Evolutionary conservation across 2,329 filamentous ascomycete species (phyloP).

Genomic region (Trichophyton simii): DNA sequence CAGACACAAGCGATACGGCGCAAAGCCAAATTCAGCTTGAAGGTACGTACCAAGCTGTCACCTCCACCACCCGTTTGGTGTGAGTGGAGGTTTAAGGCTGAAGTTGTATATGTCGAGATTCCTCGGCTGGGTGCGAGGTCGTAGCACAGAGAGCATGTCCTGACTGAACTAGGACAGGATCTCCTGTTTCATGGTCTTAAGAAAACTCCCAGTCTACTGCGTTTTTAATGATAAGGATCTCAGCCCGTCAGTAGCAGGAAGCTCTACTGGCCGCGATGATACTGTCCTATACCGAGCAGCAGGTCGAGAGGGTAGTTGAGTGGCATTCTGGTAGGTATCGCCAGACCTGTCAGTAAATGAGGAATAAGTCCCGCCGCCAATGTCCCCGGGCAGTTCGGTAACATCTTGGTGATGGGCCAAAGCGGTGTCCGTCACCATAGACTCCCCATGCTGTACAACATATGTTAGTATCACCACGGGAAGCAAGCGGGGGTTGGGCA

Average conservation of each 20-base stretch:
- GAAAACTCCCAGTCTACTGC: neutral
- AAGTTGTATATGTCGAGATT: too few relatives aligned
- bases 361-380: neutral
- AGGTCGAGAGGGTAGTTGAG: neutral
- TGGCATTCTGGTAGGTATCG: neutral
- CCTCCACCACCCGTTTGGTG: too few relatives aligned
- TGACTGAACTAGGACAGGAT: too few relatives aligned
- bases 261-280: conserved; percentile 6
- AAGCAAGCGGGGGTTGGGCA: neutral
- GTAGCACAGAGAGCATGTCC: too few relatives aligned
- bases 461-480: neutral
- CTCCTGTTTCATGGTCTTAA: too few relatives aligned
- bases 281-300: neutral
- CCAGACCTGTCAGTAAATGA: neutral
- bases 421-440: neutral
- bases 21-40: too few relatives aligned
- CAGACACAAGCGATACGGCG: too few relatives aligned
- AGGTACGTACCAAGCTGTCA: too few relatives aligned
- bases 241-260: conserved; percentile 9
- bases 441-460: neutral
- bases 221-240: conserved; percentile 1
- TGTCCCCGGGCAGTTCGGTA: neutral
- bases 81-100: too few relatives aligned
- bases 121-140: too few relatives aligned
- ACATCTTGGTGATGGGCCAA: neutral